These are phyloP conservation scores for Colletotrichum sojae DNA, from an alignment of 2,329 filamentous ascomycete genomes.

Conservation along the genomic window DNA sequence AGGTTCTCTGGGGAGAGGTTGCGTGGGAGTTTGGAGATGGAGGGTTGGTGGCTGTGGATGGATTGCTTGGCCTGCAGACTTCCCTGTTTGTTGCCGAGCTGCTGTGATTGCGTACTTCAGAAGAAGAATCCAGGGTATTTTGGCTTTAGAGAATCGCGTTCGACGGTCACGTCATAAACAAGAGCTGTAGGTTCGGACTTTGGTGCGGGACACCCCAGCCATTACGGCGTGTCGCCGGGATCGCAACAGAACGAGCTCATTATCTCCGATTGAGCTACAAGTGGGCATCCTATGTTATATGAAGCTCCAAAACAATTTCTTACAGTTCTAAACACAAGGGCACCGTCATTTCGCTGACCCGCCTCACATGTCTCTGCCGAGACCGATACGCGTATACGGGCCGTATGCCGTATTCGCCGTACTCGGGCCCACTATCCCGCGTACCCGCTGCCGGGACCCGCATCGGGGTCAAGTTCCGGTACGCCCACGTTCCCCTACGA, in stretches of 20 bases:
- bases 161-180: neutral
- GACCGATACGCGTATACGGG: conserved; percentile 3
- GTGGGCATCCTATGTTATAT: too few species aligned
- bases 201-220: too few species aligned
- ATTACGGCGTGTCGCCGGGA: too few species aligned
- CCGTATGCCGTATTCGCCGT: neutral
- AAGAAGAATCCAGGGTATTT: neutral
- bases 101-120: neutral
- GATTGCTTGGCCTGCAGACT: conserved; percentile 18
- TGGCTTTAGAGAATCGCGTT: neutral
- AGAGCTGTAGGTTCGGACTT: too few species aligned
- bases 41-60: conserved; percentile 23
- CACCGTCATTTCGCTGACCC: neutral
- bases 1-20: conserved; percentile 29
- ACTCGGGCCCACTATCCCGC: conserved; percentile 7
- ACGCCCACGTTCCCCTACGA: too few species aligned
- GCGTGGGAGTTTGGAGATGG: conserved; percentile 6
- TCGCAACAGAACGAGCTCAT: too few species aligned
- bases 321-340: too few species aligned
- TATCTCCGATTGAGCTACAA: too few species aligned
- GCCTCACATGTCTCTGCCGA: neutral
- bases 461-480: neutral
- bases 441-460: neutral
- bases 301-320: too few species aligned
- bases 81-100: conserved; percentile 7